These are phyloP conservation scores for Candida nanaspora DNA, from an alignment of 805 yeast genomes.

Conservation along the genomic window DNA sequence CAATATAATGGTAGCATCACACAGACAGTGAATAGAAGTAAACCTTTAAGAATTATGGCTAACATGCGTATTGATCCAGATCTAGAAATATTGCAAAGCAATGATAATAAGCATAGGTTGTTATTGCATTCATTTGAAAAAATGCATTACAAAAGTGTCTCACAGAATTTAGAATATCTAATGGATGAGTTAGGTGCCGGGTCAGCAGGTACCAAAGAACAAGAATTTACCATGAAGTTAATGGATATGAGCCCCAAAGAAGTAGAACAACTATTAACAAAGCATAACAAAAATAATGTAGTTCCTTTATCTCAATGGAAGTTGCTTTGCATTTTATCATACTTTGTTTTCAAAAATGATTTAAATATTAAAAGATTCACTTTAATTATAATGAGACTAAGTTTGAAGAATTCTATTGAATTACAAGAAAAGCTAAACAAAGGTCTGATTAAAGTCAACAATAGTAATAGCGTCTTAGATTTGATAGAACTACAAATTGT, in stretches of 20 bases:
- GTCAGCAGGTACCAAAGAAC: not conserved
- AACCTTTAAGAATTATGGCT: not conserved
- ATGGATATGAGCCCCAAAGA: not conserved
- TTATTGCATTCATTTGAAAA: constrained; percentile 3
- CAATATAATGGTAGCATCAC: not conserved
- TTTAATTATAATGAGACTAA: constrained; percentile 13
- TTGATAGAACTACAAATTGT: constrained; percentile 12
- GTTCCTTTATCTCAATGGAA: constrained; percentile 4
- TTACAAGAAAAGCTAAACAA: not conserved
- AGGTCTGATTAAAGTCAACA: constrained; percentile 3
- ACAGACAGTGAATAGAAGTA: not conserved
- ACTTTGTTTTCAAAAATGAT: constrained; percentile 10
- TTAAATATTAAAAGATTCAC: constrained; percentile 9
- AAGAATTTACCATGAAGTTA: constrained; percentile 1
- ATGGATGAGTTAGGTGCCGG: constrained; percentile 10
- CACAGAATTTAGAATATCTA: constrained; percentile 8
- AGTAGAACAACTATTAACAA: not conserved
- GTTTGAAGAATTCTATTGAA: not conserved
- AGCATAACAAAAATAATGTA: constrained; percentile 1
- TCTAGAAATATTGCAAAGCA: not conserved
- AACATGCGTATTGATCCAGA: not conserved
- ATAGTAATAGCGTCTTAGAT: not conserved
- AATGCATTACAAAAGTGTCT: constrained; percentile 7
- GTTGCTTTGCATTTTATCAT: constrained; percentile 13
- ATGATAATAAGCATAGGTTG: not conserved